These are phyloP conservation scores for Musa troglodytarum DNA, from an alignment of 176 grass and related monocot genomes.

Conservation along the genomic window DNA sequence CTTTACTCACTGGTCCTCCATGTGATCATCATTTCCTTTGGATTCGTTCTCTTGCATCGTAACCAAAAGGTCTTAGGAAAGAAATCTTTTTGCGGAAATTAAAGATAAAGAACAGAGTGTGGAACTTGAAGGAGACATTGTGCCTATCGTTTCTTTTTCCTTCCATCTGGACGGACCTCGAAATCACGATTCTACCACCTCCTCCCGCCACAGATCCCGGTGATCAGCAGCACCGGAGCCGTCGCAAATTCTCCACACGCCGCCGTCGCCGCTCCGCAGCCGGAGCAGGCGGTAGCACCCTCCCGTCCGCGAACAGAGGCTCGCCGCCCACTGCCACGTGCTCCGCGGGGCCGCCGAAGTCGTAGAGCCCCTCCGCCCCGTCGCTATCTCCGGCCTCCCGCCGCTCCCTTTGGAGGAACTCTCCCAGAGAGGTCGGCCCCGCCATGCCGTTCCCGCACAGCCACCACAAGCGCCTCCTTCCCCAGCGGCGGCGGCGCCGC, in stretches of 20 bases:
- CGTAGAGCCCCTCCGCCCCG: neutral
- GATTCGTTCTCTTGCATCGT: too few relatives aligned
- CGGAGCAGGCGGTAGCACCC: slow-evolving; percentile 21
- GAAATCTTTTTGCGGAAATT: too few relatives aligned
- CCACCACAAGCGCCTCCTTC: slow-evolving; percentile 23
- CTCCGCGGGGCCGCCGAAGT: neutral
- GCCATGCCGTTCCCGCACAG: slow-evolving; percentile 24
- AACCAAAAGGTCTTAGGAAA: too few relatives aligned
- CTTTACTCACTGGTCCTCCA: too few relatives aligned
- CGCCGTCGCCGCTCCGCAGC: slow-evolving; percentile 5
- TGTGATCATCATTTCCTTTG: too few relatives aligned
- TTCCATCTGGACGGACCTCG: too few relatives aligned
- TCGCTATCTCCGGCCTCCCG: neutral
- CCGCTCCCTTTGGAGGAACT: slow-evolving; percentile 42
- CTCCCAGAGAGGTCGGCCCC: slow-evolving; percentile 26
- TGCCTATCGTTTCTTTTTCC: too few relatives aligned
- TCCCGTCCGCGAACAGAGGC: slow-evolving; percentile 29
- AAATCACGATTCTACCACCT: neutral
- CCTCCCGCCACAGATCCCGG: slow-evolving; percentile 28
- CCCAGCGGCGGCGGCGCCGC: slow-evolving; percentile 1
- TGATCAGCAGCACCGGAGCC: slow-evolving; percentile 26
- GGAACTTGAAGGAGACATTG: too few relatives aligned
- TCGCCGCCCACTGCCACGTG: slow-evolving; percentile 3
- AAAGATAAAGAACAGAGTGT: too few relatives aligned
- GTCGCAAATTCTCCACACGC: slow-evolving; percentile 8